phyloP scores from a whole-genome alignment of 192 early-diverging fungal genomes.

The Umbelopsis ramanniana region DNA sequence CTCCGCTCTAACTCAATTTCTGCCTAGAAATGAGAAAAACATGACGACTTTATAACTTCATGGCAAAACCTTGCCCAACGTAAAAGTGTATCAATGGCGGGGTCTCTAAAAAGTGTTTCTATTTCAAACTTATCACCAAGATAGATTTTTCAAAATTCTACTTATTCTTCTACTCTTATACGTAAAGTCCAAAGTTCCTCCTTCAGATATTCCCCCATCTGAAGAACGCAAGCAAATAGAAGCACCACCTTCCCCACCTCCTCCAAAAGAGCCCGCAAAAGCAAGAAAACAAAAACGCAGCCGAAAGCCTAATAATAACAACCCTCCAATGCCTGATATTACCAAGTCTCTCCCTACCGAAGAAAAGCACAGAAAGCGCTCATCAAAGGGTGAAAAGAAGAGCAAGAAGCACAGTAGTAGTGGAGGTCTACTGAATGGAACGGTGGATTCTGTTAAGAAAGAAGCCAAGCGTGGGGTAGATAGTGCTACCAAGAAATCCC shows the following conservation, averaged over 20 bases:
- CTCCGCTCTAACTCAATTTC: too few relatives aligned
- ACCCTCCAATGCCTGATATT: not conserved
- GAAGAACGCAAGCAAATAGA: not conserved
- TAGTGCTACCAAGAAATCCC: not conserved
- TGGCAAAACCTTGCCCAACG: too few relatives aligned
- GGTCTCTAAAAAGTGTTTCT: too few relatives aligned
- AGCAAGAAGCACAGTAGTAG: not conserved
- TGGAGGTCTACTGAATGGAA: not conserved
- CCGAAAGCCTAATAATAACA: not conserved
- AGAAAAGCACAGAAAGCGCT: not conserved
- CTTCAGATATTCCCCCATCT: not conserved
- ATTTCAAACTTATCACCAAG: too few relatives aligned
- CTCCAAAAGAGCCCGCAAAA: not conserved
- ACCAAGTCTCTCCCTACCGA: not conserved
- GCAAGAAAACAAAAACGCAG: not conserved
- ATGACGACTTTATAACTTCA: too few relatives aligned
- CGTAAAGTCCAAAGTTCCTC: constrained; percentile 13
- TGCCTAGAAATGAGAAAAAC: too few relatives aligned
- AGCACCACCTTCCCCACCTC: not conserved
- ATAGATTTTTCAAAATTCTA: not conserved
- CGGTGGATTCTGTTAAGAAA: not conserved
- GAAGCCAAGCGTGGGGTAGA: not conserved
- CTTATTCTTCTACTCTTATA: not conserved
- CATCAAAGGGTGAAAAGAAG: constrained; percentile 3
- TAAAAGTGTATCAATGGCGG: too few relatives aligned